These are phyloP conservation scores for Rugosomyces carneus DNA, from an alignment of 1,284 basidiomycete genomes.

Conservation along the genomic window DNA sequence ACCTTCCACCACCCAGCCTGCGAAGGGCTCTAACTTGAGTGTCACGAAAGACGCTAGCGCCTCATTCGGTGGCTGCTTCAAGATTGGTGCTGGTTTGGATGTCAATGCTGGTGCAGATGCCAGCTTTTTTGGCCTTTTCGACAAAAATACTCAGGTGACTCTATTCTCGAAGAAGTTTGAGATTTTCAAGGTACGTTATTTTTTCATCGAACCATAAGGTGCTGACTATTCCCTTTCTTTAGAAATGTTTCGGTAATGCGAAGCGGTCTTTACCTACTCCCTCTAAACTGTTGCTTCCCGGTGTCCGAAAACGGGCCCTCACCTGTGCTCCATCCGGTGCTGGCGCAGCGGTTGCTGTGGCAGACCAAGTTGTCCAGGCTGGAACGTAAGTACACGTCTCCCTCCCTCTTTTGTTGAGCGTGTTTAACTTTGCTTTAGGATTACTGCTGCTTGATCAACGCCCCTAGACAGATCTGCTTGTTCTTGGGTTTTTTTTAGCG, in stretches of 20 bases:
- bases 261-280: constrained; percentile 13
- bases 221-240: background rate
- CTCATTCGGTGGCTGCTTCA: constrained; percentile 32
- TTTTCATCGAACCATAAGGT: background rate
- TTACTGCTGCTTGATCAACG: no score
- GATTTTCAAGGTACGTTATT: constrained; percentile 26
- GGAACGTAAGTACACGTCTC: constrained; percentile 10
- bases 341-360: constrained; percentile 4
- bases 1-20: constrained; percentile 4
- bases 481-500: no score
- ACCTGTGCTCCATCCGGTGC: constrained; percentile 8
- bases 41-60: constrained; percentile 11
- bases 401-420: no score
- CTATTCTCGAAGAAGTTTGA: constrained; percentile 31
- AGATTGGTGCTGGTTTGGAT: constrained; percentile 25
- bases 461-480: no score
- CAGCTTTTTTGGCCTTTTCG: constrained; percentile 32
- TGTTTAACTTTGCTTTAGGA: no score
- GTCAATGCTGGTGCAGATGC: constrained; percentile 34
- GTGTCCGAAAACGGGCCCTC: constrained; percentile 12
- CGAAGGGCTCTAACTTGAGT: constrained; percentile 2
- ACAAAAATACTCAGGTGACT: constrained; percentile 20
- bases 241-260: constrained; percentile 22
- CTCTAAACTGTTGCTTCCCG: constrained; percentile 1
- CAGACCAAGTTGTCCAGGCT: constrained; percentile 13